phyloP scores from a whole-genome alignment of 1,284 basidiomycete genomes.

The Microstroma glucosiphilum region DNA sequence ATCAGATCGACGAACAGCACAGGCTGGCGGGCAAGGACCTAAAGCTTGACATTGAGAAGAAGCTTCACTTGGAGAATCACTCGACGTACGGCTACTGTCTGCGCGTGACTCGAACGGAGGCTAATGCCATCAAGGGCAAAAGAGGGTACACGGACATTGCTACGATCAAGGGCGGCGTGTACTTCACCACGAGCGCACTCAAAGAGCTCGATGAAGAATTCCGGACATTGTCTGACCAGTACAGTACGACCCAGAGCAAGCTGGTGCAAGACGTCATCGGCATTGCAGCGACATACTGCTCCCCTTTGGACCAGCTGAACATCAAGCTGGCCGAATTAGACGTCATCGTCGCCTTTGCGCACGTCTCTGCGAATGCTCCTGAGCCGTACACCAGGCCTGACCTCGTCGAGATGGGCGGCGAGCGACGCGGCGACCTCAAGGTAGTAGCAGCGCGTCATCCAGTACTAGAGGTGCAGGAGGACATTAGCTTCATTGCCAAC shows the following conservation, averaged over 20 bases:
- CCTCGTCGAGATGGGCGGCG: constrained; percentile 22
- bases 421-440: constrained; percentile 11
- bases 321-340: constrained; percentile 81
- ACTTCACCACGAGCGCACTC: constrained; percentile 78
- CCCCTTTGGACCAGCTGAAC: constrained; percentile 84
- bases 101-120: constrained; percentile 62
- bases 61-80: constrained; percentile 91
- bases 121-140: constrained; percentile 54
- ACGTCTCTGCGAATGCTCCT: constrained; percentile 79
- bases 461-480: constrained; percentile 92
- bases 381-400: constrained; percentile 79
- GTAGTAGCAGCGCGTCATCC: constrained; percentile 64
- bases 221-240: constrained; percentile 64
- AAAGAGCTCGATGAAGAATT: constrained; percentile 71
- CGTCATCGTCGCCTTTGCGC: constrained; percentile 80
- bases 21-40: constrained; percentile 66
- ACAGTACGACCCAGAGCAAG: constrained; percentile 68
- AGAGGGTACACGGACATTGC: constrained; percentile 76
- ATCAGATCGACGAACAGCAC: constrained; percentile 80
- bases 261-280: constrained; percentile 88
- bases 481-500: constrained; percentile 89
- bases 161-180: constrained; percentile 77
- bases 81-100: constrained; percentile 87
- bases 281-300: constrained; percentile 75
- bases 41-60: constrained; percentile 83